A percentile compares a stretch with the other conserved stretches of the same genome.
phyloP scores from a whole-genome alignment of 805 yeast species.

The Wickerhamiella occidentalis region DNA sequence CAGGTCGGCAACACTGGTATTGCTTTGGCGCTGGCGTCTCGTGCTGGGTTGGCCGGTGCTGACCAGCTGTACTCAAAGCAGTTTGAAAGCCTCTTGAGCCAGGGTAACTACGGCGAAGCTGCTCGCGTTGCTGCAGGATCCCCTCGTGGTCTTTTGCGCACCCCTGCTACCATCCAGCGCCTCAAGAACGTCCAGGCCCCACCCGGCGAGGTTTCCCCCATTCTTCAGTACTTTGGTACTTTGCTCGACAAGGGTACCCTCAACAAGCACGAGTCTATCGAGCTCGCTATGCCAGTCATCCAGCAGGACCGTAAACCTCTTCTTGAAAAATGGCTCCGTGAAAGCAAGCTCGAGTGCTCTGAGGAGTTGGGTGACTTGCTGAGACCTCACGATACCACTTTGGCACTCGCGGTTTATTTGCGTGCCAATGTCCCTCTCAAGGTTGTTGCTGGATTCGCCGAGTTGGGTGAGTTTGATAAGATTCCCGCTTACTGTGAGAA shows the following conservation, averaged over 20 bases:
- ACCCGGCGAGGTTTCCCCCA: slow-evolving; percentile 91
- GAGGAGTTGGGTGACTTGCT: slow-evolving; percentile 96
- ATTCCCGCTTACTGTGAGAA: slow-evolving; percentile 88
- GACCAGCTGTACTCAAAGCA: slow-evolving; percentile 84
- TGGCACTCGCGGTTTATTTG: slow-evolving; percentile 84
- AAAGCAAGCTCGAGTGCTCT: slow-evolving; percentile 86
- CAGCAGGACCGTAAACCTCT: slow-evolving; percentile 90
- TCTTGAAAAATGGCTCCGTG: slow-evolving; percentile 92
- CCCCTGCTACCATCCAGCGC: slow-evolving; percentile 86
- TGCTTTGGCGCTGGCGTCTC: slow-evolving; percentile 78
- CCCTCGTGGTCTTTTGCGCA: slow-evolving; percentile 65
- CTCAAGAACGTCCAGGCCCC: slow-evolving; percentile 81
- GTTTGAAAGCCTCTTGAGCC: slow-evolving; percentile 69
- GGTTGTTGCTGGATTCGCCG: slow-evolving; percentile 86
- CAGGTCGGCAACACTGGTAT: slow-evolving; percentile 76
- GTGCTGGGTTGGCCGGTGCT: slow-evolving; percentile 97
- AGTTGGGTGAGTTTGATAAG: slow-evolving; percentile 91
- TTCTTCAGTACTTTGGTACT: slow-evolving; percentile 82
- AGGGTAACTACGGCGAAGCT: slow-evolving; percentile 82
- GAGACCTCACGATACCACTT: slow-evolving; percentile 69
- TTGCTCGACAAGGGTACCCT: slow-evolving; percentile 84
- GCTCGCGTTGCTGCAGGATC: slow-evolving; percentile 96
- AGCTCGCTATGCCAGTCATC: slow-evolving; percentile 86
- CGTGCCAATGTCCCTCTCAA: slow-evolving; percentile 73
- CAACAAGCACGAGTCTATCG: slow-evolving; percentile 86